Base-by-base conservation (phyloP, 2,329 filamentous ascomycete genomes). In the Botryotinia convoluta region DNA sequence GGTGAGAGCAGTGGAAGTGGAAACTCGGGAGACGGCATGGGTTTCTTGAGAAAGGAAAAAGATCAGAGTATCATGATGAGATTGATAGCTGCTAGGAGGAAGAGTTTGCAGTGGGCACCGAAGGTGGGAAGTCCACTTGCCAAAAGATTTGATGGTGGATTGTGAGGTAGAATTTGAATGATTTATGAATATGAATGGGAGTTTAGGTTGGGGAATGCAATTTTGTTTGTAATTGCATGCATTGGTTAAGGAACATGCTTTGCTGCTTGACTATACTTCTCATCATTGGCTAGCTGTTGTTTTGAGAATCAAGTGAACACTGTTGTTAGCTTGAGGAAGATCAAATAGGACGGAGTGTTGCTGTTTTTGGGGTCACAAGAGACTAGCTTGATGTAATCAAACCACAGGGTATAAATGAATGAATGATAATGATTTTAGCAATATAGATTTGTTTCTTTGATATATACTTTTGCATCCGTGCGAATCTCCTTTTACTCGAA, bases 41-140 rank as follows among this genome's bases (percentile, higher is more conserved):
- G 84, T 0, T 80, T 88, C 7, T 79, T 89, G 72, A 82, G 81
- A 72, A 82, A 81, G 68, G 84, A 87, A 69, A 88, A 88, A 81
- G 87, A 90, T 78, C 80, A 84, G 78, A 84, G 84, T 73, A 77
- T 82, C 32, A 81, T 82, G 81, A 77, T 78, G 77, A 76, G 80
- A 65, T 83, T 95, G 74, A 89, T 93, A 86, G 89, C 91, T 18
- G 92, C 92, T 0, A 86, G 92, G 74, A 86, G 93, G 74, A 94
- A 93, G 87, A 95, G 91, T 79, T 81, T 94, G 81, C 91, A 93
- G 79, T 94, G 91, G 84, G 91, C 91, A 45, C 93, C 92, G 44
- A 92, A 92, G 82, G 84, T 93, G 73, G 90, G 88, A 29, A 95
- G 92, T 81, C 93, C 92, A 3, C 83, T 95, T 77, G 87, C 89